These are phyloP conservation scores for Symmetrospora coprosmae DNA, from an alignment of 768 basidiomycete genomes.

Conservation along the genomic window DNA sequence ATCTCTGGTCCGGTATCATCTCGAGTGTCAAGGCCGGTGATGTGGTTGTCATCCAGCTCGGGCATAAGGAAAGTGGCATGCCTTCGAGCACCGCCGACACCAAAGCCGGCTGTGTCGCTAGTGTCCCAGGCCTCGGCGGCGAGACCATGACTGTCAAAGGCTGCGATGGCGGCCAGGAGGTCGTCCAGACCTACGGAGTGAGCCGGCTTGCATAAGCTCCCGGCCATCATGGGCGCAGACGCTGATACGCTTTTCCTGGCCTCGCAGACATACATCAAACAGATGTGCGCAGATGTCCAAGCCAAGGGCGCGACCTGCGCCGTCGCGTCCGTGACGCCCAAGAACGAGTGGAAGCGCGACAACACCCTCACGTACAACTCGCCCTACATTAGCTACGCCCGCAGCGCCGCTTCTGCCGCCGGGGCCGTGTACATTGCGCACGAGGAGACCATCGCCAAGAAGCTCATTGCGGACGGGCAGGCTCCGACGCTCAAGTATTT, in stretches of 20 bases:
- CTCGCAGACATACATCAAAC: constrained; percentile 8
- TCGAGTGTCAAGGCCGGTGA: constrained; percentile 5
- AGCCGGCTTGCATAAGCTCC: too few relatives aligned
- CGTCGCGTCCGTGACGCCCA: constrained; percentile 13
- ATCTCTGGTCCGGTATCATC: constrained; percentile 3
- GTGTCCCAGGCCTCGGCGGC: not conserved
- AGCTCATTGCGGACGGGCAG: not conserved
- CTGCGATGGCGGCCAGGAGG: constrained; percentile 1
- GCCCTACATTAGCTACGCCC: not conserved
- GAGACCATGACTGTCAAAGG: constrained; percentile 1
- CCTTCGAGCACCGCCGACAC: not conserved
- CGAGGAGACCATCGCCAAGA: not conserved
- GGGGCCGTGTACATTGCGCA: constrained; percentile 5
- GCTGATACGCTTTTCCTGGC: not conserved
- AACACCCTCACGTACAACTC: not conserved
- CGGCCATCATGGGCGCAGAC: not conserved
- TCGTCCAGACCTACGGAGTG: not conserved
- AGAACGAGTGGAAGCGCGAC: constrained; percentile 15
- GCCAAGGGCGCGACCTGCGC: constrained; percentile 10
- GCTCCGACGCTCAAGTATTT: not conserved
- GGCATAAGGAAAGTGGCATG: not conserved
- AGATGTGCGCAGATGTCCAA: constrained; percentile 9
- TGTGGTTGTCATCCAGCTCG: constrained; percentile 6
- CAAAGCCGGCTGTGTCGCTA: constrained; percentile 7
- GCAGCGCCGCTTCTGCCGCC: not conserved